A percentile compares a stretch with the other conserved stretches of the same genome.
These are phyloP conservation scores for Helotiales sp. DNA, from an alignment of 2,329 filamentous ascomycete genomes.

Conservation along the genomic window DNA sequence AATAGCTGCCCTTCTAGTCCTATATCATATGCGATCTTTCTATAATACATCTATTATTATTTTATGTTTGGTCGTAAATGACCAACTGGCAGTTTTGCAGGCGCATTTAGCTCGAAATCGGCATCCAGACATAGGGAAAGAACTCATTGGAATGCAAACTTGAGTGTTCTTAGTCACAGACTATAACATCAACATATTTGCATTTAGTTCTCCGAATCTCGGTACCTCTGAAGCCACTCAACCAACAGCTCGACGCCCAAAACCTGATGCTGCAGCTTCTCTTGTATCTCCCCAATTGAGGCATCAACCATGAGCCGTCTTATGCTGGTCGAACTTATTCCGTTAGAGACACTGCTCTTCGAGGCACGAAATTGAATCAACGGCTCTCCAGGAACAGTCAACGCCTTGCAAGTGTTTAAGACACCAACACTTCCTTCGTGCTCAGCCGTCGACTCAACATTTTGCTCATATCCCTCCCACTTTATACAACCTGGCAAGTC, in stretches of 20 bases:
- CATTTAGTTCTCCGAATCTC: neutral
- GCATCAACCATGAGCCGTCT: slow-evolving; percentile 4
- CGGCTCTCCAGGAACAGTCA: slow-evolving; percentile 1
- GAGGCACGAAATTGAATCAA: neutral
- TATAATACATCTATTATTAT: too few species aligned
- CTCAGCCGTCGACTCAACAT: neutral
- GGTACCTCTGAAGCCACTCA: neutral
- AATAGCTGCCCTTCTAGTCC: too few species aligned
- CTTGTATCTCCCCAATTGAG: neutral
- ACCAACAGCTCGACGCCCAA: neutral
- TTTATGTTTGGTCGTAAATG: too few species aligned
- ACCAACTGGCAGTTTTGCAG: too few species aligned
- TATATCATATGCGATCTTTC: too few species aligned
- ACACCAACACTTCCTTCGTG: neutral
- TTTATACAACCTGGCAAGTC: neutral
- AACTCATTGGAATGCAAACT: too few species aligned
- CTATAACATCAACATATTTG: too few species aligned
- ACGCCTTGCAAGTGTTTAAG: neutral
- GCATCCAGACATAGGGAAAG: too few species aligned
- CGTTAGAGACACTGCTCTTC: neutral
- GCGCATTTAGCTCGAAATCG: too few species aligned
- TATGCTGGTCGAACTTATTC: slow-evolving; percentile 3
- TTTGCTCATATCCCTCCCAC: neutral
- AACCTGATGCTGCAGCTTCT: neutral
- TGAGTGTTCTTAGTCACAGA: too few species aligned